A percentile compares a stretch with the other conserved stretches of the same genome.
Conservation (phyloP, 352 stramenopile genomes). For the Aphanomyces euteiches region DNA sequence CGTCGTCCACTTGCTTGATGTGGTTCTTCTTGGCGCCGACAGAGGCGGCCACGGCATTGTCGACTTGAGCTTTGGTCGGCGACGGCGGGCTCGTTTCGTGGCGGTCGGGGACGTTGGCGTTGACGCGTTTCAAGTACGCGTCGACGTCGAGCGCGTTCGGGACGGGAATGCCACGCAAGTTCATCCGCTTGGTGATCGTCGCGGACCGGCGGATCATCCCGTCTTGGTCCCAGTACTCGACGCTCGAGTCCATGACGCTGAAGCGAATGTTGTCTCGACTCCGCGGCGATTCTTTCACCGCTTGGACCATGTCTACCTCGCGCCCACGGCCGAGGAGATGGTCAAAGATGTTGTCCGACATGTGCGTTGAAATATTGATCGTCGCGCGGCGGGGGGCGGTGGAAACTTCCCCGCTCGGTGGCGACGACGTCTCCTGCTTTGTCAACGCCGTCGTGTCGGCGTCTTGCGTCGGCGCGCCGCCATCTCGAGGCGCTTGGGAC, state of each 20-base stretch:
- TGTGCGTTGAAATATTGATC: not conserved
- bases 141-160: not conserved
- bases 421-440: not conserved
- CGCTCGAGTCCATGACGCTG: constrained; percentile 35
- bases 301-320: not conserved
- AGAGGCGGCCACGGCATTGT: not conserved
- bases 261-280: not conserved
- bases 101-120: not conserved
- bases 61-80: not conserved
- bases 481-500: too few species aligned
- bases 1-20: not conserved
- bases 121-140: not conserved
- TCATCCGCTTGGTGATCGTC: constrained; percentile 36
- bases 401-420: too few species aligned
- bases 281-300: not conserved
- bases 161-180: constrained; percentile 34
- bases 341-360: constrained; percentile 21
- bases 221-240: constrained; percentile 46
- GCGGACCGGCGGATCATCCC: constrained; percentile 44
- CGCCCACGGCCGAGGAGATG: constrained; percentile 12
- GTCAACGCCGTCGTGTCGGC: not conserved
- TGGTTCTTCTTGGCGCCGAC: not conserved
- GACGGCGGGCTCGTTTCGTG: not conserved
- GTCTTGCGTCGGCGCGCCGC: too few species aligned
- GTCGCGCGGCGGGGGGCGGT: too few species aligned